Evolutionary conservation across 176 grass and related monocot species (phyloP).

Genomic region (Stipa capillata): DNA sequence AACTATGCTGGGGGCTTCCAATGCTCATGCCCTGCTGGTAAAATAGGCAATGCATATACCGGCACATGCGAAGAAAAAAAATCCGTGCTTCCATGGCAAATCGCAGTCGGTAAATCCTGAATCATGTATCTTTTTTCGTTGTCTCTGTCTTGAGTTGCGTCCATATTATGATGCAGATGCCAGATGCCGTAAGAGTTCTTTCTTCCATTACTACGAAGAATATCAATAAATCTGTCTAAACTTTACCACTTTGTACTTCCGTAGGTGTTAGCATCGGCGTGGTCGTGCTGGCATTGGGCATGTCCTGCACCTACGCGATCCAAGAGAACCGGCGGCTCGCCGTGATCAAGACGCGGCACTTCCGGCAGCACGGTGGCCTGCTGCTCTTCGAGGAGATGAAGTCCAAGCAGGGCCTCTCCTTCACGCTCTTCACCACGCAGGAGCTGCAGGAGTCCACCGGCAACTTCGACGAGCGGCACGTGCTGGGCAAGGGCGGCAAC

Average conservation of each 20-base stretch:
- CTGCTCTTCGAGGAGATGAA: conserved; percentile 31
- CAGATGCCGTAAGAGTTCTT: too few species aligned
- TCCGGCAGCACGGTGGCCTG: conserved; percentile 48
- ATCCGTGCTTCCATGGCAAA: not conserved
- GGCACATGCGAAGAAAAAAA: not conserved
- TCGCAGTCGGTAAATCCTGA: conserved; percentile 19
- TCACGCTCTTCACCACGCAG: conserved; percentile 38
- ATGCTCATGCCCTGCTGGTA: conserved; percentile 27
- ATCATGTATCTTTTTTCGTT: too few species aligned
- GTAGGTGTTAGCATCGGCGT: conserved; percentile 28
- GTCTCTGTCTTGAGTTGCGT: too few species aligned
- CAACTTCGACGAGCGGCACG: conserved; percentile 24
- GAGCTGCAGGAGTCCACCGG: conserved; percentile 46
- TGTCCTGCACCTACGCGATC: conserved; percentile 15
- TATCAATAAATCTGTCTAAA: too few species aligned
- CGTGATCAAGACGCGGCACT: conserved; percentile 16
- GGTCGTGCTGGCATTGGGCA: not conserved
- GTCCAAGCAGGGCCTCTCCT: conserved; percentile 14
- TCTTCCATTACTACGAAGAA: too few species aligned
- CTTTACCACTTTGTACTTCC: too few species aligned
- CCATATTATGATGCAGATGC: too few species aligned
- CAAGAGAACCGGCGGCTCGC: conserved; percentile 31
- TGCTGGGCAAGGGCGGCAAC: conserved; percentile 58
- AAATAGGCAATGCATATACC: not conserved
- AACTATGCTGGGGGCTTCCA: conserved; percentile 11